Percentiles rank a stretch among this genome's conserved stretches.
phyloP scores from a whole-genome alignment of 176 grass and related monocot genomes.

The Thalia dealbata region DNA sequence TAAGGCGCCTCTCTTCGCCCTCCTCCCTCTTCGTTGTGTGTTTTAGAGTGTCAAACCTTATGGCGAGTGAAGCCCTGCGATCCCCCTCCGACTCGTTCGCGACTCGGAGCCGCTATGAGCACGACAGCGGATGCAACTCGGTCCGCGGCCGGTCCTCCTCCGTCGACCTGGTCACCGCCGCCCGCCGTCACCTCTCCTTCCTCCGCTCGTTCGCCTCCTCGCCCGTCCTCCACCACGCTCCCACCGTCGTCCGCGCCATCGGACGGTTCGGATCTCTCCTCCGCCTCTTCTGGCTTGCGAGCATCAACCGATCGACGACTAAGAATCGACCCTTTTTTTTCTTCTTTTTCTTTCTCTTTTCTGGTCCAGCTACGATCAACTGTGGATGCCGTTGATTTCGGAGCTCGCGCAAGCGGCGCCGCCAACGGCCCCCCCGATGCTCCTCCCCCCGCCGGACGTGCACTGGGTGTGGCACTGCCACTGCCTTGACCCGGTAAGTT shows the following conservation, averaged over 20 bases:
- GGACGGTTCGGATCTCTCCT: constrained; percentile 10
- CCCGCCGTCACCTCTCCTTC: constrained; percentile 62
- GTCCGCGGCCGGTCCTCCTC: background rate
- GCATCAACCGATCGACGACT: background rate
- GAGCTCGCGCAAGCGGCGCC: constrained; percentile 11
- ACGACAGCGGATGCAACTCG: constrained; percentile 7
- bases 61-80: background rate
- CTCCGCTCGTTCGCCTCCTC: constrained; percentile 37
- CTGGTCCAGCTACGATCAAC: constrained; percentile 55
- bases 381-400: constrained; percentile 70
- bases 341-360: background rate
- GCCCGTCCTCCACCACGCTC: background rate
- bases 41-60: too few relatives aligned
- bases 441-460: constrained; percentile 70
- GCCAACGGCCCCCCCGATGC: constrained; percentile 34
- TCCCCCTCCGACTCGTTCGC: constrained; percentile 12
- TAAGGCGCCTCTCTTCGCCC: too few relatives aligned
- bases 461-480: constrained; percentile 80
- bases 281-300: background rate
- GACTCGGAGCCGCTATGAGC: constrained; percentile 11
- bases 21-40: too few relatives aligned
- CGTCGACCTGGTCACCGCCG: constrained; percentile 48
- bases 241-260: constrained; percentile 24
- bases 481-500: constrained; percentile 59
- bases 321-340: background rate